Conservation (phyloP, 495 filamentous ascomycete species). For the Evansstolkia leycettana region DNA sequence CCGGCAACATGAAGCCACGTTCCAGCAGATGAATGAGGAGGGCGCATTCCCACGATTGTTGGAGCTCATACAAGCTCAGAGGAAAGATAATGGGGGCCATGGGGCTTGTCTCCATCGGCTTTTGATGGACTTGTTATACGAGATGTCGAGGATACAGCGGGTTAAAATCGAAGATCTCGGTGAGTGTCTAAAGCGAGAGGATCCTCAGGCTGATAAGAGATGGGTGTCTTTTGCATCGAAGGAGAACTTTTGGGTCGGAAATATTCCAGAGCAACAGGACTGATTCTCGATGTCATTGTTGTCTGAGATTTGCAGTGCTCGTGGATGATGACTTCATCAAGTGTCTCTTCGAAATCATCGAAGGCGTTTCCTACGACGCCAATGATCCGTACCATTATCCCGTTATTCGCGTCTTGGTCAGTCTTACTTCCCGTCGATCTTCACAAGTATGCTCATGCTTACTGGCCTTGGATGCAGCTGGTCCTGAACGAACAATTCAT, state of each 20-base stretch:
- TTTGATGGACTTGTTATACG: conserved; percentile 82
- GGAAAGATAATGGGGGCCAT: conserved; percentile 51
- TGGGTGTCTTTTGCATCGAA: neutral
- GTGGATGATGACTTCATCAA: conserved; percentile 78
- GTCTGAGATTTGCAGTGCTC: conserved; percentile 23
- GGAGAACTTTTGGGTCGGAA: neutral
- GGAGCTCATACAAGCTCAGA: conserved; percentile 60
- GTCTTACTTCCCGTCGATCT: conserved; percentile 8
- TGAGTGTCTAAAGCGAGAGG: conserved; percentile 19
- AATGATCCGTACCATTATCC: conserved; percentile 95
- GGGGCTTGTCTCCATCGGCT: conserved; percentile 60
- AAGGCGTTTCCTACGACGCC: conserved; percentile 76
- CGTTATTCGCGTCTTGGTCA: conserved; percentile 82
- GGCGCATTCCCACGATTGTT: conserved; percentile 72
- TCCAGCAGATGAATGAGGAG: conserved; percentile 78
- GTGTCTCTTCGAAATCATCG: conserved; percentile 80
- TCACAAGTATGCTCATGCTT: conserved; percentile 1
- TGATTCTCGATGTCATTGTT: neutral
- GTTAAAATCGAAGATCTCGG: conserved; percentile 66
- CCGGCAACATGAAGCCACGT: conserved; percentile 59
- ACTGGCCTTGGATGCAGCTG: conserved; percentile 41
- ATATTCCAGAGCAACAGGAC: neutral
- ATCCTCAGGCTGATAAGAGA: neutral
- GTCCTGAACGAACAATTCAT: conserved; percentile 98
- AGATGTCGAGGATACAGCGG: conserved; percentile 90